These are phyloP conservation scores for Phytophthora lateralis DNA, from an alignment of 352 stramenopile genomes.

Conservation along the genomic window DNA sequence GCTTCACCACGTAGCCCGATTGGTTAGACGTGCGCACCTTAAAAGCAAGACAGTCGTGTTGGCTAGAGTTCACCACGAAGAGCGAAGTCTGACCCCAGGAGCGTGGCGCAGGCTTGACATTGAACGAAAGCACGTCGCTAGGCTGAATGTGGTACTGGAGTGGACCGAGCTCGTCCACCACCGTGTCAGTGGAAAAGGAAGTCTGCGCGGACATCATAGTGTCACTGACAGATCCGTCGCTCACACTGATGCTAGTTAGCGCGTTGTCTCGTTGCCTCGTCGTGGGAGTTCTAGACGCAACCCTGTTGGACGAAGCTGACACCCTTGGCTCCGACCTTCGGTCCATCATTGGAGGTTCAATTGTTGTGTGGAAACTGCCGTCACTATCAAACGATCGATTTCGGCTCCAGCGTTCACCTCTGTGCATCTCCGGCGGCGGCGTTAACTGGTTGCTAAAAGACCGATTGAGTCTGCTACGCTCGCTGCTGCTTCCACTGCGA, in stretches of 20 bases:
- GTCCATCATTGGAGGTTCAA: conserved; percentile 15
- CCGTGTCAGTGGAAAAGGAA: conserved; percentile 21
- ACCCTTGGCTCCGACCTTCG: conserved; percentile 12
- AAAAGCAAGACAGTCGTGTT: conserved; percentile 59
- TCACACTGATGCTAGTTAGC: conserved; percentile 30
- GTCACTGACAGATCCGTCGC: conserved; percentile 30
- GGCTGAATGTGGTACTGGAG: conserved; percentile 53
- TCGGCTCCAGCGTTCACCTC: conserved; percentile 13
- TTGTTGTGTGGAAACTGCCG: conserved; percentile 36
- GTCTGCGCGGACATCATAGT: conserved; percentile 35
- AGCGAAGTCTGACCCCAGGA: conserved; percentile 49
- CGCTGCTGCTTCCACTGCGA: conserved; percentile 23
- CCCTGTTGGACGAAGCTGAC: conserved; percentile 10
- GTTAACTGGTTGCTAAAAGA: conserved; percentile 31
- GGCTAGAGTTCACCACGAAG: conserved; percentile 67
- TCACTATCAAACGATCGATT: conserved; percentile 31
- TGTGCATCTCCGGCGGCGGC: conserved; percentile 8
- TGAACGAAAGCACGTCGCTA: conserved; percentile 47
- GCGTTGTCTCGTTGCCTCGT: conserved; percentile 18
- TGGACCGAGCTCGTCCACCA: conserved; percentile 12
- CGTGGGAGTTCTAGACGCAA: neutral
- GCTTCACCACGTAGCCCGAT: conserved; percentile 75
- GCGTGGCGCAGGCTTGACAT: conserved; percentile 39
- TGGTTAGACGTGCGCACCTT: conserved; percentile 87
- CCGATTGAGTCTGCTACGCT: conserved; percentile 3